Percentiles rank a stretch among this genome's conserved stretches.
These are phyloP conservation scores for Plasmodium relictum DNA, from an alignment of 169 alveolate genomes.

Conservation along the genomic window DNA sequence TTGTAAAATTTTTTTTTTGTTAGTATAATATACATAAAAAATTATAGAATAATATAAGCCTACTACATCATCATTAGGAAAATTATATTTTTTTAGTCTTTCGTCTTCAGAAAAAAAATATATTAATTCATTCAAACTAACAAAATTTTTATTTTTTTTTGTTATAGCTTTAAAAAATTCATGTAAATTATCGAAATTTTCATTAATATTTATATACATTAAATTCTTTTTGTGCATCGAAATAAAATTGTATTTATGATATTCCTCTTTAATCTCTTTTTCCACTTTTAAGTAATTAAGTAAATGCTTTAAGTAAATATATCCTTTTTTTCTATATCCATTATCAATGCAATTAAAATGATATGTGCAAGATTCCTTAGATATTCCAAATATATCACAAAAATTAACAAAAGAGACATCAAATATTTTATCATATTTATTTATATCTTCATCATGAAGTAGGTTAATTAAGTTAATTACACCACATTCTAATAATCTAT, in stretches of 20 bases:
- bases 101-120: slow-evolving; percentile 61
- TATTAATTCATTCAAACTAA: slow-evolving; percentile 68
- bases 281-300: slow-evolving; percentile 61
- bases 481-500: slow-evolving; percentile 62
- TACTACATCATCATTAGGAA: slow-evolving; percentile 31
- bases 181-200: slow-evolving; percentile 35
- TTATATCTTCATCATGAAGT: slow-evolving; percentile 69
- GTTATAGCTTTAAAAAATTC: slow-evolving; percentile 38
- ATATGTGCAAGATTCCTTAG: slow-evolving; percentile 41
- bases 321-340: slow-evolving; percentile 42
- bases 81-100: slow-evolving; percentile 29
- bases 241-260: slow-evolving; percentile 43
- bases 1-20: slow-evolving; percentile 63
- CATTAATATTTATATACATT: slow-evolving; percentile 64
- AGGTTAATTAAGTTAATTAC: slow-evolving; percentile 61
- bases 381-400: slow-evolving; percentile 72
- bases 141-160: slow-evolving; percentile 51
- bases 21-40: slow-evolving; percentile 64
- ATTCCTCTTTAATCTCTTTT: slow-evolving; percentile 51
- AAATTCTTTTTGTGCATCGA: slow-evolving; percentile 43
- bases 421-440: slow-evolving; percentile 70
- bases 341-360: slow-evolving; percentile 67
- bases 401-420: slow-evolving; percentile 74
- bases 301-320: slow-evolving; percentile 53
- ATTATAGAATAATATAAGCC: slow-evolving; percentile 60